These are phyloP conservation scores for Diaporthe sp. DNA, from an alignment of 2,329 filamentous ascomycete species.

Conservation along the genomic window DNA sequence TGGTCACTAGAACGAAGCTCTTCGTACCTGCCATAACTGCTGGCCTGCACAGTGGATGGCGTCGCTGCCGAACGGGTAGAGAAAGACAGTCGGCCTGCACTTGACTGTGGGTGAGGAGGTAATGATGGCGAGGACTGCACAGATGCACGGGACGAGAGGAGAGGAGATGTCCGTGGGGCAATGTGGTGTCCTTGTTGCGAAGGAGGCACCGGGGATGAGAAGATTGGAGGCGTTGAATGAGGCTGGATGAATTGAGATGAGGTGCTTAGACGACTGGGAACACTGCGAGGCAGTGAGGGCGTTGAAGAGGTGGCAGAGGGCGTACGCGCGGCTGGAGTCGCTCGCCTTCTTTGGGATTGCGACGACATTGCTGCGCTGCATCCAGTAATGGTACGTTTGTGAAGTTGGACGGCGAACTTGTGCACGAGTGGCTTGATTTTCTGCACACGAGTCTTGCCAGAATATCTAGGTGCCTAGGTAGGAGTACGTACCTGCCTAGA, in stretches of 20 bases:
- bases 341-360: neutral
- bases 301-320: slow-evolving; percentile 26
- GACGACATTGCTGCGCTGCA: slow-evolving; percentile 28
- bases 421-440: neutral
- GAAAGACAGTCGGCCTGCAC: slow-evolving; percentile 18
- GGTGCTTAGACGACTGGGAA: slow-evolving; percentile 23
- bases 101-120: slow-evolving; percentile 26
- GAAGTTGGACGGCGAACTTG: neutral
- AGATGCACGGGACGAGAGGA: neutral
- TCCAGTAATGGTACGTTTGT: neutral
- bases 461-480: neutral
- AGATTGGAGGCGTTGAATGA: slow-evolving; percentile 36
- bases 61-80: slow-evolving; percentile 15
- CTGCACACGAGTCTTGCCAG: neutral
- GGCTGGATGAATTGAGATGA: slow-evolving; percentile 13
- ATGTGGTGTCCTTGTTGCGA: slow-evolving; percentile 5
- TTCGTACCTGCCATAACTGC: slow-evolving; percentile 18
- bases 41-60: neutral
- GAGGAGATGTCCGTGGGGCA: neutral
- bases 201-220: slow-evolving; percentile 29
- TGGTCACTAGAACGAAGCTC: neutral
- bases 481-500: neutral
- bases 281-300: slow-evolving; percentile 8
- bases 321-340: slow-evolving; percentile 27
- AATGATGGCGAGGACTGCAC: slow-evolving; percentile 34